Evolutionary conservation across 2,329 filamentous ascomycete genomes (phyloP).

Genomic region (Alternaria burnsii): DNA sequence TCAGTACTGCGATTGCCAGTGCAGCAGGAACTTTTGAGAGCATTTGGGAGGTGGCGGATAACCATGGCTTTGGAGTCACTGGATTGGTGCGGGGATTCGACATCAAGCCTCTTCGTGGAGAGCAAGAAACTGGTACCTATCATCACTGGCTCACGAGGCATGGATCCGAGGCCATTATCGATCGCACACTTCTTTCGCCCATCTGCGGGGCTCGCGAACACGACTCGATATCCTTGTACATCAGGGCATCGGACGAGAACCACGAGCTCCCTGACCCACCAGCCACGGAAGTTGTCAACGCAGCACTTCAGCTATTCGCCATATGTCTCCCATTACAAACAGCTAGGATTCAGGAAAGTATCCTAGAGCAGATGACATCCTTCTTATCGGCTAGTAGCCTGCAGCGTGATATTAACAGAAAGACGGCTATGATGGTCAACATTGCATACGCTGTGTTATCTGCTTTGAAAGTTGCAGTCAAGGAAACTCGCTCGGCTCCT

Average conservation of each 20-base stretch:
- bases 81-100: conserved; percentile 82
- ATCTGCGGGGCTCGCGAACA: conserved; percentile 87
- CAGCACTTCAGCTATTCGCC: conserved; percentile 91
- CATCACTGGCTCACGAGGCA: conserved; percentile 63
- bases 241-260: conserved; percentile 61
- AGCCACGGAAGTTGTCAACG: conserved; percentile 91
- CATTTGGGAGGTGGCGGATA: conserved; percentile 94
- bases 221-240: conserved; percentile 83
- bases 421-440: conserved; percentile 90
- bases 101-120: conserved; percentile 73
- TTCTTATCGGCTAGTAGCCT: conserved; percentile 83
- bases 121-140: conserved; percentile 51
- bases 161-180: conserved; percentile 71
- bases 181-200: conserved; percentile 64
- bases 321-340: conserved; percentile 89
- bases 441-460: conserved; percentile 82
- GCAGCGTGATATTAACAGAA: conserved; percentile 85
- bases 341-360: conserved; percentile 92
- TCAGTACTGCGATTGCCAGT: conserved; percentile 91
- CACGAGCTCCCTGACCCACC: conserved; percentile 75
- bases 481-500: conserved; percentile 75
- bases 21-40: conserved; percentile 90
- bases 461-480: conserved; percentile 82
- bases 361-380: conserved; percentile 90
- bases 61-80: conserved; percentile 92